Evolutionary conservation across 2,329 filamentous ascomycete species (phyloP), one percentile per base, ranked within the genome.

Genomic region (Metarhizium guizhouense): DNA sequence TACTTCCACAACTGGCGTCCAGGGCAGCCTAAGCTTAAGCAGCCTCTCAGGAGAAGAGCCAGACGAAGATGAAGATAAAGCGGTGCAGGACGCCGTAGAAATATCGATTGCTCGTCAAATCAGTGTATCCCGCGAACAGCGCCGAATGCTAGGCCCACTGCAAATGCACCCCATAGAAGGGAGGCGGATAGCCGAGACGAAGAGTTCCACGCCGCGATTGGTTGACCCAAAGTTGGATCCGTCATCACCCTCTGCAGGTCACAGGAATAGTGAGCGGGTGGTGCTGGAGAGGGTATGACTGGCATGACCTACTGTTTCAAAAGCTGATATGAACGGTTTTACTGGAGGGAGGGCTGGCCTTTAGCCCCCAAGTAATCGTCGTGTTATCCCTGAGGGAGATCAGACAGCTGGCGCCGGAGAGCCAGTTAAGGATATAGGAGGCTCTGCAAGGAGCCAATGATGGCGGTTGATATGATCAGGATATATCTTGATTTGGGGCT

Each of bases 51-150:
- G 47, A 47, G 48, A 50, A 8, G 47, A 52, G 51, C 16, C 54
- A 7, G 57, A 64, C 20, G 58, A 63, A 7, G 60, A 62, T 2
- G 61, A 54, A 13, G 55, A 60, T 18, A 61, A 63, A 25, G 74
- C 71, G 6, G 67, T 80, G 14, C 76, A 78, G 59, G 76, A 76
- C 47, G 81, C 83, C 2, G 83, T 85, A 4, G 80, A 86, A 67
- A 75, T 85, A 49, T 86, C 83, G 2, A 87, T 88, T 61, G 84
- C 84, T 0, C 75, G 85, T 1, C 84, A 87, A 65, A 86, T 88
- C 60, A 85, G 81, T 60, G 73, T 87, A 30, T 85, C 83, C 13
- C 72, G 79, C 13, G 76, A 83, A 67, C 85, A 87, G 67, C 74
- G 80, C 18, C 77, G 79, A 63, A 70, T 86, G 59, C 70, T 86